Percentiles rank a stretch among this genome's conserved stretches.
Evolutionary conservation across 2,329 filamentous ascomycete species (phyloP).

Genomic region (Thelonectria discophora): DNA sequence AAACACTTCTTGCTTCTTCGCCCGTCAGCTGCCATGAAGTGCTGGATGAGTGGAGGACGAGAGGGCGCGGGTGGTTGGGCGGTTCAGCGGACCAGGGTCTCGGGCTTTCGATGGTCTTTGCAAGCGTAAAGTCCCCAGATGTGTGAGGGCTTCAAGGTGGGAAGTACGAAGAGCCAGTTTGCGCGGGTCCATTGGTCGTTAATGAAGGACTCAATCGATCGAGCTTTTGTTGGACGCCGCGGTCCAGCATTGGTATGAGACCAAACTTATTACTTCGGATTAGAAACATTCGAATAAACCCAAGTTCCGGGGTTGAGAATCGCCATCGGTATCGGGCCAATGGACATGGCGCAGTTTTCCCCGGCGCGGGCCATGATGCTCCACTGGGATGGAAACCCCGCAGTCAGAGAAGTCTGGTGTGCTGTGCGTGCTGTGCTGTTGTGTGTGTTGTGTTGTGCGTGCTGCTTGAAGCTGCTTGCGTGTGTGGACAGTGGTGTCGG

Average conservation of each 20-base stretch:
- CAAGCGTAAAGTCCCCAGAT: constrained; percentile 2
- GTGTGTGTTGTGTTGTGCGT: neutral
- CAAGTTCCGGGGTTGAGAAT: constrained; percentile 23
- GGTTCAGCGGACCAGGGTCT: constrained; percentile 24
- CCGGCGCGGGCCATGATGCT: constrained; percentile 28
- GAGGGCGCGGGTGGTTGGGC: constrained; percentile 20
- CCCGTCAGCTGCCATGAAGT: constrained; percentile 7
- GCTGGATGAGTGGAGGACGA: constrained; percentile 7
- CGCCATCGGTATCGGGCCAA: constrained; percentile 37
- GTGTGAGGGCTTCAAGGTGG: neutral
- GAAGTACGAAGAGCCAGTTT: constrained; percentile 7
- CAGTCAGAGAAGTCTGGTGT: constrained; percentile 32
- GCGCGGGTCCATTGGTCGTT: neutral
- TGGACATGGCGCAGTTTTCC: constrained; percentile 34
- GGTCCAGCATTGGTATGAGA: neutral
- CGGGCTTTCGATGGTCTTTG: constrained; percentile 8
- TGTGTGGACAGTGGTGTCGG: neutral
- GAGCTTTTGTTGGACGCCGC: neutral
- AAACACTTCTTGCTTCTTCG: constrained; percentile 2
- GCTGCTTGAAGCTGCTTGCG: neutral
- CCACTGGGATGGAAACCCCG: constrained; percentile 35
- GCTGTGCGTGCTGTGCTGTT: constrained; percentile 1
- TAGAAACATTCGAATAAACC: neutral
- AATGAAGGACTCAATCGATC: neutral
- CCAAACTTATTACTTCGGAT: constrained; percentile 1